phyloP scores from a whole-genome alignment of 140 eudicot genomes.

The Oenanthe javanica region DNA sequence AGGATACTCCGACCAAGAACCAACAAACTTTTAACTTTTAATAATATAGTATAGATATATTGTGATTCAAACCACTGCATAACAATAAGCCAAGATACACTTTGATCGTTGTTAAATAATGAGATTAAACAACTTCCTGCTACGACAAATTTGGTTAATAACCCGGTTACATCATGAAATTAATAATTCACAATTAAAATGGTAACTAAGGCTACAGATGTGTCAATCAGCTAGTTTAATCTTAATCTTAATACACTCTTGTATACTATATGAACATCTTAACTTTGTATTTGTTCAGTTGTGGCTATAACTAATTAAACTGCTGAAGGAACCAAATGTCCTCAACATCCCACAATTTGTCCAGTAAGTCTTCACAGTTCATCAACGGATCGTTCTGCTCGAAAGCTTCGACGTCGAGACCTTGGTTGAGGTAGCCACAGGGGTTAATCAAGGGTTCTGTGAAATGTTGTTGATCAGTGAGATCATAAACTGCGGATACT shows the following conservation, averaged over 20 bases:
- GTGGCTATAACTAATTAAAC: constrained; percentile 8
- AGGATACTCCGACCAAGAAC: too few species aligned
- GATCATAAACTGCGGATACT: constrained; percentile 45
- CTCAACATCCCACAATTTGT: constrained; percentile 70
- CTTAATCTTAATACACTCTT: constrained; percentile 13
- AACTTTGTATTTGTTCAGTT: background rate
- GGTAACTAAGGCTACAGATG: constrained; percentile 10
- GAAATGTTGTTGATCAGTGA: constrained; percentile 37
- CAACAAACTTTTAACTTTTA: too few species aligned
- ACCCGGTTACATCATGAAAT: background rate
- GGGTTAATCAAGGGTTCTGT: constrained; percentile 42
- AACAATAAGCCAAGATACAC: too few species aligned
- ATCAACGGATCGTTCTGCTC: constrained; percentile 45
- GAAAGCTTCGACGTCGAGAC: constrained; percentile 31
- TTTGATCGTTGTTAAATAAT: too few species aligned
- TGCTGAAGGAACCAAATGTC: constrained; percentile 74
- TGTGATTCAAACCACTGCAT: too few species aligned
- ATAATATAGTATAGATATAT: too few species aligned
- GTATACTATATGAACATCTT: background rate
- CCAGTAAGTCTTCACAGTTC: constrained; percentile 43
- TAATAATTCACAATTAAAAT: constrained; percentile 5
- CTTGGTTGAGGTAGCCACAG: constrained; percentile 45
- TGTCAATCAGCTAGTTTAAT: background rate
- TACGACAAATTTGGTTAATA: too few species aligned
- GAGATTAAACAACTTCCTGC: background rate